phyloP scores from a whole-genome alignment of 345 rosid genomes.

The Citrus mangshanensis region DNA sequence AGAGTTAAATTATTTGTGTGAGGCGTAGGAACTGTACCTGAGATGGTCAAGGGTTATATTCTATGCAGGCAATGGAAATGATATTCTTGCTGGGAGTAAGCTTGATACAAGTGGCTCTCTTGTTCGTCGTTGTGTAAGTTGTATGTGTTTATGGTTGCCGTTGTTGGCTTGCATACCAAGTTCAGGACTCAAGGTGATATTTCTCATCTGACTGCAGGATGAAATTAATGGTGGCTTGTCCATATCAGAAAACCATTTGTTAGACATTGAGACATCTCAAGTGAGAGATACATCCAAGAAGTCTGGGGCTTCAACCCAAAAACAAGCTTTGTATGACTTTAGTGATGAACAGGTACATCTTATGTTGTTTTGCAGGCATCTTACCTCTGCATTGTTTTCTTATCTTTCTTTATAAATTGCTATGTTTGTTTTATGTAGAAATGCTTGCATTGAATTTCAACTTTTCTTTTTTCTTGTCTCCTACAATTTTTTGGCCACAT shows the following conservation, averaged over 20 bases:
- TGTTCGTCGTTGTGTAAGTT: constrained; percentile 99
- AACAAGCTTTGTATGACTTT: constrained; percentile 51
- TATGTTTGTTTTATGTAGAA: not conserved
- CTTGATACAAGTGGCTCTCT: constrained; percentile 37
- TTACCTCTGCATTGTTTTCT: not conserved
- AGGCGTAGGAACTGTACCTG: constrained; percentile 12
- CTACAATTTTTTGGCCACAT: not conserved
- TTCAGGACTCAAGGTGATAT: constrained; percentile 52
- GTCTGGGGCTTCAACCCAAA: constrained; percentile 35
- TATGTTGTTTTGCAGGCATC: not conserved
- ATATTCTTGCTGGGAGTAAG: constrained; percentile 34
- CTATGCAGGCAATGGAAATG: constrained; percentile 41
- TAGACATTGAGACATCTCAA: constrained; percentile 29
- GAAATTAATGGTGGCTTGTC: constrained; percentile 51
- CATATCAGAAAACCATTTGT: constrained; percentile 35
- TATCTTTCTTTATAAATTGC: not conserved
- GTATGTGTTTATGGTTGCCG: constrained; percentile 90
- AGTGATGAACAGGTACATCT: constrained; percentile 66
- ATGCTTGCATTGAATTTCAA: not conserved
- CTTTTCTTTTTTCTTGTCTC: not conserved
- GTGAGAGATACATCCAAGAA: constrained; percentile 21
- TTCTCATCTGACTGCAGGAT: constrained; percentile 45
- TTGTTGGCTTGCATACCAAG: constrained; percentile 37
- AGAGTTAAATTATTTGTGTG: constrained; percentile 10
- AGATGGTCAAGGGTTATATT: constrained; percentile 9